Base-by-base conservation (phyloP, 805 yeast genomes). In the Yarrowia divulgata region DNA sequence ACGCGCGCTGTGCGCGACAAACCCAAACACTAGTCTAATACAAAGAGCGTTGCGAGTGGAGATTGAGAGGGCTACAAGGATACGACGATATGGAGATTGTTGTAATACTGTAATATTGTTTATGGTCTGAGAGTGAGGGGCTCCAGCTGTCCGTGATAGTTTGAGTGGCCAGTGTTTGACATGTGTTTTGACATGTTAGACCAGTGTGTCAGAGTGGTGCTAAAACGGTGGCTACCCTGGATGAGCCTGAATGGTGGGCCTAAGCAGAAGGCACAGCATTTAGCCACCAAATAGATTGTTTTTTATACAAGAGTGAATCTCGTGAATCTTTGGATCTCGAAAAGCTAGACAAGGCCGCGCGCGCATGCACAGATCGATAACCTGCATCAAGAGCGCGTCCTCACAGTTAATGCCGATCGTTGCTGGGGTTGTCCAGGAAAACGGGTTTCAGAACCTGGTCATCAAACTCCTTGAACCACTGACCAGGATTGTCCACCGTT, bases 381-480 rank as follows among this genome's bases (percentile, higher is more conserved):
- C 57, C 57, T 52, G 57, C 57, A 52, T 35, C 18, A 18, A 8
- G 42, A 49, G 16, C 54, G 54, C 54, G 16, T n/a, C 29, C 29
- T 19, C 49, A 46, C 67, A 45, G 37, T 63, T 49, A 19, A 23
- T 49, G 57, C 14, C 57, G 55, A 63, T 63, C 55, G 34, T 49
- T 63, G 29, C 68, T 63, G 55, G 76, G 71, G 8, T 75, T 69
- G 74, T 94, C 98, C 70, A 93, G 83, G 67, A 94, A 84, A 0
- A 92, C 97, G 0, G 98, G 98, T 77, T 93, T 93, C 74, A 95
- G 82, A 29, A 95, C 95, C 76, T 91, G 91, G 74, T 95, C 97
- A 77, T 95, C 99, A 76, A 95, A 91, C 73, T 87, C 89, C 23
- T 91, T 89, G 78, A 95, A 95, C 98, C 99, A 94, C 76, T 85